Evolutionary conservation across 768 basidiomycete genomes (phyloP).

Genomic region (Tulasnella sp.): DNA sequence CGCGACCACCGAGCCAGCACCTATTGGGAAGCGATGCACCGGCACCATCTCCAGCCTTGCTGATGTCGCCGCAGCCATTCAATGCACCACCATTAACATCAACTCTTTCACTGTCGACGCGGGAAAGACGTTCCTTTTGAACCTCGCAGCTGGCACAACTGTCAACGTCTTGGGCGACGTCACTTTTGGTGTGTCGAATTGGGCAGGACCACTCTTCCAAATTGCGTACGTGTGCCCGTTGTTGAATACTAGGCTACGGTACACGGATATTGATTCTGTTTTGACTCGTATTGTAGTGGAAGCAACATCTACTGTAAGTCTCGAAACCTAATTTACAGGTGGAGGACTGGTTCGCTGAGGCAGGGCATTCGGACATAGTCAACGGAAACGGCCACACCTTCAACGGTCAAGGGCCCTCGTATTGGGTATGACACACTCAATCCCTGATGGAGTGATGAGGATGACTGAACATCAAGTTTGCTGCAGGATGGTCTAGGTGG

Average conservation of each 20-base stretch:
- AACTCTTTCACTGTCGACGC: constrained; percentile 46
- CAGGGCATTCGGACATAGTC: constrained; percentile 32
- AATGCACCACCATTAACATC: constrained; percentile 63
- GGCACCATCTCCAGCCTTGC: constrained; percentile 58
- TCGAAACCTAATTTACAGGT: not conserved
- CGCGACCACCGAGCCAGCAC: not conserved
- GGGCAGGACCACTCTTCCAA: constrained; percentile 35
- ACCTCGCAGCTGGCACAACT: constrained; percentile 53
- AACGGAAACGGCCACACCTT: constrained; percentile 51
- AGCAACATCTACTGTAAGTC: not conserved
- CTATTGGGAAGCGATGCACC: constrained; percentile 41
- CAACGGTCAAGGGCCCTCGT: constrained; percentile 51
- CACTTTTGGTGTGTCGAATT: constrained; percentile 54
- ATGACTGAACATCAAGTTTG: not conserved
- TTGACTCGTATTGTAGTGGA: not conserved
- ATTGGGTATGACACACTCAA: constrained; percentile 47
- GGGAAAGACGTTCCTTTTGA: constrained; percentile 55
- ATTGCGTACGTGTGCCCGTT: constrained; percentile 21
- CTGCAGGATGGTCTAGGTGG: constrained; percentile 38
- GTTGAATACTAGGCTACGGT: constrained; percentile 50
- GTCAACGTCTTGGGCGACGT: constrained; percentile 68
- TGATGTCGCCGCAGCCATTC: constrained; percentile 56
- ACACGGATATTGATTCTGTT: constrained; percentile 37
- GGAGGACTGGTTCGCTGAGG: not conserved
- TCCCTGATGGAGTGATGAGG: not conserved